Percentiles rank a stretch among this genome's conserved stretches.
These are phyloP conservation scores for Erythrophleum ivorense DNA, from an alignment of 331 rosid genomes.

Conservation along the genomic window DNA sequence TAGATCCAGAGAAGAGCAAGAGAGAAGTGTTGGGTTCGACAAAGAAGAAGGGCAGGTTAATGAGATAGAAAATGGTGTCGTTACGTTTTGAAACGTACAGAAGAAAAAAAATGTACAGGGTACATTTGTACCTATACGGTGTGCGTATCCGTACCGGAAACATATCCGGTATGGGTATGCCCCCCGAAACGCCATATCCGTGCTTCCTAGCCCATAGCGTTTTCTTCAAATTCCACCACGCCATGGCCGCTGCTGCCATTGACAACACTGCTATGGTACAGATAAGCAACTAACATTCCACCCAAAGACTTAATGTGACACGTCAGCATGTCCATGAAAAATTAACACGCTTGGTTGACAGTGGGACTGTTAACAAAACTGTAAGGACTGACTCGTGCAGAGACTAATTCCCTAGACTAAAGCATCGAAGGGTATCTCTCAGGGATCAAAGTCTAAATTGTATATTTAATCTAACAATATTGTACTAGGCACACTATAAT, in stretches of 20 bases:
- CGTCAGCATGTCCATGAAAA: not conserved
- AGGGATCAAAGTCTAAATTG: not conserved
- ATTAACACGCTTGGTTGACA: not conserved
- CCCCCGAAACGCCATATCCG: too few relatives aligned
- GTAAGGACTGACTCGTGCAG: not conserved
- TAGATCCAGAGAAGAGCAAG: too few relatives aligned
- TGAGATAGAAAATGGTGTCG: too few relatives aligned
- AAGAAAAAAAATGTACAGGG: too few relatives aligned
- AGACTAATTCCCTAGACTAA: not conserved
- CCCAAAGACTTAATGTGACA: not conserved
- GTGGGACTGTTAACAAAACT: not conserved
- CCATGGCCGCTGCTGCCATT: not conserved
- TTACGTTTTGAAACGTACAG: too few relatives aligned
- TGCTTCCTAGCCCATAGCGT: not conserved
- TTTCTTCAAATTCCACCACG: not conserved
- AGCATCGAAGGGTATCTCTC: not conserved
- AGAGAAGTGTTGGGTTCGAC: too few relatives aligned
- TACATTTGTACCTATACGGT: too few relatives aligned
- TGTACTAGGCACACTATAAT: not conserved
- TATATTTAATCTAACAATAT: not conserved
- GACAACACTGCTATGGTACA: not conserved
- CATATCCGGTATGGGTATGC: too few relatives aligned
- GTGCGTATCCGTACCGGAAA: too few relatives aligned
- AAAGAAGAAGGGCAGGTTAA: too few relatives aligned
- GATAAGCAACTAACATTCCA: not conserved